Base-by-base conservation (phyloP, 1,284 basidiomycete species). In the Ceratobasidium sp. region DNA sequence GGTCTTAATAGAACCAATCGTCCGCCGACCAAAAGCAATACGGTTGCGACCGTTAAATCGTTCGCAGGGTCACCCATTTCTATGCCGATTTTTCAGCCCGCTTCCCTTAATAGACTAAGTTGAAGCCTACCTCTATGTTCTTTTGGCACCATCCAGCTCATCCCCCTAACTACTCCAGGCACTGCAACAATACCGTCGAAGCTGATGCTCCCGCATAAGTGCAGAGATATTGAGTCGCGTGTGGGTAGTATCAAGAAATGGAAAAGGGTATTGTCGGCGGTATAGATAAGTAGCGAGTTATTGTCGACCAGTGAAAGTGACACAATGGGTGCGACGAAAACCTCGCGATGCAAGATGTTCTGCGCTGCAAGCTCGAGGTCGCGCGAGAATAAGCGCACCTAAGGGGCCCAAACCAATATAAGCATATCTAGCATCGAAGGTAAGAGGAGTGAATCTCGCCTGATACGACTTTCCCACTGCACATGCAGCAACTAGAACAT, bases 141-240 rank as follows among this genome's bases (percentile, higher is more conserved):
- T 75, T 88, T 88, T 0, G 98, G 97, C 62, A 99, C 93, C 89
- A 99, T 93, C 98, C 98, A 99, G 82, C 96, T 98, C 80, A 99
- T 84, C 66, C 94, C 95, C 77, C 97, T 86, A 0, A 99, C 97
- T 9, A 94, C 89, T 31, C 87, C 89, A 0, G 98, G 97, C 15
- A 91, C 90, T 24, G 90, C 89, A 57, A 99, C 93, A 59, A 99
- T 93, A 0, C 97, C 98, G 73, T 90, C 89, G 80, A 99, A 99
- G 17, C 92, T 93, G 80, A 99, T 99, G 79, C 93, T 98, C 15
- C 97, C 97, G 81, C 97, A 99, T 3, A 96, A 83, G 79, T 95
- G 93, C 44, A 99, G 85, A 78, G 91, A 91, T 81, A 98, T 96
- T 2, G 90, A 89, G 65, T 96, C 91, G 17, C 88, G 83, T 0